Base-by-base conservation (phyloP, 176 grass and related monocot genomes). In the Musa acuminata region DNA sequence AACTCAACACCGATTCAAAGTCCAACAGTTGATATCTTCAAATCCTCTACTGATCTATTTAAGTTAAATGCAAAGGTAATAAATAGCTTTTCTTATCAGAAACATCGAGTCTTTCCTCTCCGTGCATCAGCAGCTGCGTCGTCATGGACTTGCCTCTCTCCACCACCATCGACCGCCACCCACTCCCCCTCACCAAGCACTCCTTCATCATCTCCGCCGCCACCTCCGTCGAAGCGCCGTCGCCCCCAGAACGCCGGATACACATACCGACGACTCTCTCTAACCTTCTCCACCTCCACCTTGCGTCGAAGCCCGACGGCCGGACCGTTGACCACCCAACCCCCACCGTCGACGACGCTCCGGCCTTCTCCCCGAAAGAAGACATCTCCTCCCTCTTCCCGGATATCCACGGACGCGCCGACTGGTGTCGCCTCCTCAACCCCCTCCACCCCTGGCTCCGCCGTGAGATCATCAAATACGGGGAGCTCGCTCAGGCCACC, bases 401-500 rank as follows among this genome's bases (percentile, higher is more conserved):
- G 12, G 62, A 79, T 22, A 35, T 84, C 66, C 82, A 84, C 58
- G 75, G 82, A 1, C 26, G 69, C 19, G 83, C 52, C 12, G 80
- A 86, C 59, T 81, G 60, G 70, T 73, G 49, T 58, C 53, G 27
- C 2, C 81, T 78, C 72, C 79, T 86, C 50, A 17, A 78, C 69
- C 79, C 84, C 11, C 72, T 86, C 49, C 69, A 86, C 27, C 75
- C 71, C 24, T 74, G 71, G 49, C 65, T 86, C 26, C 79, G 79
- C 23, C 76, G 67, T 49, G 80, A 87, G 80, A 76, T 87, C 80
- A 51, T 87, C 24, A 87, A 87, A 26, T 87, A 87, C 9, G 84
- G 84, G 16, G 84, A 87, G 76, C 79, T 82, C 24, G 70, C 81
- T 11, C 75, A 87, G 75, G 84, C 52, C 8, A 80, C 84, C 4